These are phyloP conservation scores for Penicillium sp. DNA, from an alignment of 2,329 filamentous ascomycete species.

Conservation along the genomic window DNA sequence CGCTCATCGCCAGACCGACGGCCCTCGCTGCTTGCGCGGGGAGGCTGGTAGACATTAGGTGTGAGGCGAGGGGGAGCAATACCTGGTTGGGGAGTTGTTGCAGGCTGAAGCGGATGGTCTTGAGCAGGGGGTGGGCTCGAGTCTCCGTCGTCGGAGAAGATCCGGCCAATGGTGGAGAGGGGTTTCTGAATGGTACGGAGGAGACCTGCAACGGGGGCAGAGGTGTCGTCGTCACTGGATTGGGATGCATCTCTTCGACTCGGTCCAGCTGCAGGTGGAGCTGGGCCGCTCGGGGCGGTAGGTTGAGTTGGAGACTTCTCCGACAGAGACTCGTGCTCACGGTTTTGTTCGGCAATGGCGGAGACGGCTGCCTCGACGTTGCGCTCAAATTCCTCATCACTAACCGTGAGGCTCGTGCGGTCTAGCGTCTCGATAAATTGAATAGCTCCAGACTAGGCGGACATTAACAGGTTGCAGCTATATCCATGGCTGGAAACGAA, in stretches of 20 bases:
- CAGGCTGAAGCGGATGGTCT: slow-evolving; percentile 39
- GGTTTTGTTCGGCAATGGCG: slow-evolving; percentile 89
- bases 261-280: slow-evolving; percentile 61
- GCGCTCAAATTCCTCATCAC: slow-evolving; percentile 91
- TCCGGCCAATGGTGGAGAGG: slow-evolving; percentile 86
- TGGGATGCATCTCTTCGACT: slow-evolving; percentile 40
- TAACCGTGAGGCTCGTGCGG: slow-evolving; percentile 87
- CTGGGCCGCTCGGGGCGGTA: slow-evolving; percentile 62
- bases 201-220: slow-evolving; percentile 77
- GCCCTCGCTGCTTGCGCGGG: slow-evolving; percentile 45
- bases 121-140: slow-evolving; percentile 24
- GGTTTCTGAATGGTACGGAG: slow-evolving; percentile 90
- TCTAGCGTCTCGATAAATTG: slow-evolving; percentile 98
- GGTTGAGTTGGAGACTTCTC: slow-evolving; percentile 53
- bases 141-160: slow-evolving; percentile 75
- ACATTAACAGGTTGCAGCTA: slow-evolving; percentile 9
- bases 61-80: slow-evolving; percentile 54
- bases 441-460: slow-evolving; percentile 68
- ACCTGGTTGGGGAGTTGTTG: slow-evolving; percentile 52
- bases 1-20: slow-evolving; percentile 33
- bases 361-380: slow-evolving; percentile 97
- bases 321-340: slow-evolving; percentile 56
- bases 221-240: slow-evolving; percentile 66
- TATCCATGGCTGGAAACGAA: neutral
- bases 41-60: slow-evolving; percentile 51